phyloP scores from a whole-genome alignment of 2,329 filamentous ascomycete species.

The Fusarium camptoceras region DNA sequence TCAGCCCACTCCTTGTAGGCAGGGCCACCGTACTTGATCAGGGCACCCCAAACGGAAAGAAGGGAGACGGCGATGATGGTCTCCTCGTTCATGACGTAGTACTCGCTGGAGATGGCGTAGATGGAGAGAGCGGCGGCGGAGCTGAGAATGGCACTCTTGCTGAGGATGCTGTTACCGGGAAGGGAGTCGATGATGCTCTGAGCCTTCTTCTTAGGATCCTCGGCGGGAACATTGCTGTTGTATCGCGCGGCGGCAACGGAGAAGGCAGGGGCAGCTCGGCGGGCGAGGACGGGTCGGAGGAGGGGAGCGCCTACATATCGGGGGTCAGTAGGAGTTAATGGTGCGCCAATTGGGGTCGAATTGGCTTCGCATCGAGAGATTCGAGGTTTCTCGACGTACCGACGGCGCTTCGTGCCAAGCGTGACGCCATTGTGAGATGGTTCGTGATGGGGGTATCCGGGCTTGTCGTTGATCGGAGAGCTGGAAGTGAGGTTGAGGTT shows the following conservation, averaged over 20 bases:
- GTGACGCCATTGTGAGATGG: slow-evolving; percentile 92
- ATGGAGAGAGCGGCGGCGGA: slow-evolving; percentile 89
- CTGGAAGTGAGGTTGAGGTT: slow-evolving; percentile 63
- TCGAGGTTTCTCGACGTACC: slow-evolving; percentile 70
- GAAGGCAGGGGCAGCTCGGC: slow-evolving; percentile 80
- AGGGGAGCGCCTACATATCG: slow-evolving; percentile 80
- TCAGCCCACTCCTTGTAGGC: slow-evolving; percentile 94
- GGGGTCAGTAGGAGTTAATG: slow-evolving; percentile 43
- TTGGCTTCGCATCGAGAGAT: slow-evolving; percentile 21
- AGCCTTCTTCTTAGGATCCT: slow-evolving; percentile 96
- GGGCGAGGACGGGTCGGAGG: slow-evolving; percentile 83
- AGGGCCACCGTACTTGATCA: slow-evolving; percentile 94
- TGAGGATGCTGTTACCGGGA: slow-evolving; percentile 90
- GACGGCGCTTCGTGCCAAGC: slow-evolving; percentile 93
- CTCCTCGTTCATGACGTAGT: slow-evolving; percentile 99
- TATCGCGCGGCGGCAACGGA: slow-evolving; percentile 75
- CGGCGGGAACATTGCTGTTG: slow-evolving; percentile 80
- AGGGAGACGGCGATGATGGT: slow-evolving; percentile 93
- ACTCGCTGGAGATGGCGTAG: slow-evolving; percentile 98
- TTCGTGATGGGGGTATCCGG: slow-evolving; percentile 64
- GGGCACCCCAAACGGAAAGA: slow-evolving; percentile 89
- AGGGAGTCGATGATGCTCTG: slow-evolving; percentile 94
- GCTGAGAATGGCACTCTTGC: slow-evolving; percentile 97
- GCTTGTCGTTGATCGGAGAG: slow-evolving; percentile 60
- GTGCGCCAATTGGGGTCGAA: slow-evolving; percentile 47